Evolutionary conservation across 148 eudicot species (phyloP).

Genomic region (Polygonum maritimum): DNA sequence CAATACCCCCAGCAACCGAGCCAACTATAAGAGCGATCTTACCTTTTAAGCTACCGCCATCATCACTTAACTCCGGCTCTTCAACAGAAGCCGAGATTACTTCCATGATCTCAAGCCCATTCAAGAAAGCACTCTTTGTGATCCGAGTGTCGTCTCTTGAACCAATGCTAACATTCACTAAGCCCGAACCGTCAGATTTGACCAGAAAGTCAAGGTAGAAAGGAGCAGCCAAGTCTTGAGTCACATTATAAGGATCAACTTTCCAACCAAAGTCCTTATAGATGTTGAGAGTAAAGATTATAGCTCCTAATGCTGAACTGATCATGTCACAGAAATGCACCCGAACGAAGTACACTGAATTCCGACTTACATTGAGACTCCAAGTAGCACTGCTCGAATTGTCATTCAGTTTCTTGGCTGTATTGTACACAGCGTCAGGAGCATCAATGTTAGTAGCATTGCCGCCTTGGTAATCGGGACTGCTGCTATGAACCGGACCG

Average conservation of each 20-base stretch:
- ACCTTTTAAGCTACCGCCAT: background rate
- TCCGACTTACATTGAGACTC: conserved; percentile 36
- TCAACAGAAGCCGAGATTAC: background rate
- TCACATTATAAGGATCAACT: conserved; percentile 35
- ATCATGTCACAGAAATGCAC: conserved; percentile 54
- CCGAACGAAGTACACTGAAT: conserved; percentile 31
- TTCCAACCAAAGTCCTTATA: conserved; percentile 29
- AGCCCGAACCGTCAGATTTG: background rate
- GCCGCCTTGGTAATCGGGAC: conserved; percentile 13
- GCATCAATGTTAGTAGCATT: conserved; percentile 16
- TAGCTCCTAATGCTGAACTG: conserved; percentile 30
- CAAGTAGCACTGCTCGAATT: conserved; percentile 24
- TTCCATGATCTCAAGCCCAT: conserved; percentile 7
- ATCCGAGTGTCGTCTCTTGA: background rate
- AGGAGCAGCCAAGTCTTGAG: conserved; percentile 35
- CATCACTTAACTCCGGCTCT: background rate
- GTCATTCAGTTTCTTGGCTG: conserved; percentile 24
- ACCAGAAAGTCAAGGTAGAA: conserved; percentile 24
- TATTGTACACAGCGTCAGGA: conserved; percentile 19
- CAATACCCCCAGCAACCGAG: background rate
- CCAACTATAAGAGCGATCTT: background rate
- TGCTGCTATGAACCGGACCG: conserved; percentile 1
- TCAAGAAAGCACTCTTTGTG: background rate
- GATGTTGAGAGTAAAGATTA: conserved; percentile 46
- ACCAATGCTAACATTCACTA: conserved; percentile 4